A percentile compares a stretch with the other conserved stretches of the same genome.
phyloP scores from a whole-genome alignment of 169 alveolate species.

The Plasmodium gaboni region DNA sequence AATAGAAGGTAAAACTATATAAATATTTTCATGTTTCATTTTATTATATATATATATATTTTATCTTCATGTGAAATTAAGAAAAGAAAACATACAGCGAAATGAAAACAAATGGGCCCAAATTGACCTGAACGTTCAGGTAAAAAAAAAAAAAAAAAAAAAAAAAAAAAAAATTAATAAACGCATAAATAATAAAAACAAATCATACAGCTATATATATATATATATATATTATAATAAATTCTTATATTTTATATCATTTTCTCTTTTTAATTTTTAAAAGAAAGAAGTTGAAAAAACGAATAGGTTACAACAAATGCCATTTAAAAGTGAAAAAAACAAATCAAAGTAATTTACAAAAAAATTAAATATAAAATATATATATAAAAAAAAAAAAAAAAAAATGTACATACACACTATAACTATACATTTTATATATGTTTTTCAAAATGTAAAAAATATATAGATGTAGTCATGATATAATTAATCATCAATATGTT shows the following conservation, averaged over 20 bases:
- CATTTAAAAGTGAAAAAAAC: constrained; percentile 75
- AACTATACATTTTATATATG: background rate
- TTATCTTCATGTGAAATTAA: background rate
- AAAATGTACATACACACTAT: background rate
- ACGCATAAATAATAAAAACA: no score
- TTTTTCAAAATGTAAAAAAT: background rate
- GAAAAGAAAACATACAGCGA: constrained; percentile 59
- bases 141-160: constrained; percentile 9
- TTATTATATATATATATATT: no score
- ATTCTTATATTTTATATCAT: no score
- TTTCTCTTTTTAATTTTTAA: background rate
- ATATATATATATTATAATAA: no score
- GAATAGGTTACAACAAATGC: constrained; percentile 53
- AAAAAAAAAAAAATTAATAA: background rate
- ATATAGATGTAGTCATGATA: constrained; percentile 59
- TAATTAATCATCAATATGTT: constrained; percentile 40
- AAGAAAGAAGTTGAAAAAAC: constrained; percentile 67
- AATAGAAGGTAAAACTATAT: constrained; percentile 28
- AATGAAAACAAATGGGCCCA: constrained; percentile 44
- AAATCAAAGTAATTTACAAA: constrained; percentile 51
- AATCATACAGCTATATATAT: no score
- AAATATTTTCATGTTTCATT: background rate
- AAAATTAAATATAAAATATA: background rate
- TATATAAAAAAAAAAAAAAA: background rate
- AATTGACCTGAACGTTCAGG: constrained; percentile 37